phyloP scores from a whole-genome alignment of 2,329 filamentous ascomycete species.

The Phyllachora maydis region DNA sequence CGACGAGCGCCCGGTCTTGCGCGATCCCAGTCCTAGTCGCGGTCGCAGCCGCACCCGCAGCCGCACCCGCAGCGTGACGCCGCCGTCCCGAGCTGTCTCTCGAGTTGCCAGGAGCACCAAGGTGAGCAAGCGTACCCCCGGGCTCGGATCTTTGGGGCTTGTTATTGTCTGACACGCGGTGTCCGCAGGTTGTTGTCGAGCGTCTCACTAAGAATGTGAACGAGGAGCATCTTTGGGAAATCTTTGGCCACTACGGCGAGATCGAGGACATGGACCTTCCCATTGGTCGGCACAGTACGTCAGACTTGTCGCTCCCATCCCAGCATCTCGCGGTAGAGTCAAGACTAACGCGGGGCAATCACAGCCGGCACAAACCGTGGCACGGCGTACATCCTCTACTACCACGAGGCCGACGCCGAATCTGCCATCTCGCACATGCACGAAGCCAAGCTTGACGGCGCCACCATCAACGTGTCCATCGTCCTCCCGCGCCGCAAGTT shows the following conservation, averaged over 20 bases:
- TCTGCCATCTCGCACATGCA: slow-evolving; percentile 91
- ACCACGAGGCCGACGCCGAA: slow-evolving; percentile 60
- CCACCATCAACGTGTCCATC: slow-evolving; percentile 68
- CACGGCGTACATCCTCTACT: slow-evolving; percentile 80
- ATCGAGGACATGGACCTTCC: slow-evolving; percentile 82
- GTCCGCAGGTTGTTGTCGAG: slow-evolving; percentile 69
- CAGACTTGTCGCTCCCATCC: background rate
- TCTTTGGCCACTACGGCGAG: slow-evolving; percentile 73
- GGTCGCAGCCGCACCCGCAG: too few species aligned
- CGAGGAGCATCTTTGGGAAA: slow-evolving; percentile 71
- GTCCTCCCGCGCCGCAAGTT: slow-evolving; percentile 70
- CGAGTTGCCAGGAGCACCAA: slow-evolving; percentile 38
- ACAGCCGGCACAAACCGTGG: slow-evolving; percentile 76
- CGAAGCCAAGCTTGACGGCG: slow-evolving; percentile 81
- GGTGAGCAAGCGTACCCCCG: slow-evolving; percentile 12
- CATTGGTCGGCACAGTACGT: slow-evolving; percentile 68
- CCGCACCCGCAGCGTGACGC: too few species aligned
- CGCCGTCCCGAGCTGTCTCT: too few species aligned
- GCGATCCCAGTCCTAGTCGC: too few species aligned
- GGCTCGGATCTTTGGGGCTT: background rate
- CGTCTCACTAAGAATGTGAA: slow-evolving; percentile 91
- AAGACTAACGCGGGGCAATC: slow-evolving; percentile 4
- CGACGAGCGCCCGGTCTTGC: too few species aligned
- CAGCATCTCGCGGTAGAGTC: background rate
- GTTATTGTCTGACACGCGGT: background rate